Conservation (phyloP, 257 asterid genomes). For the Eustoma russellianum region DNA sequence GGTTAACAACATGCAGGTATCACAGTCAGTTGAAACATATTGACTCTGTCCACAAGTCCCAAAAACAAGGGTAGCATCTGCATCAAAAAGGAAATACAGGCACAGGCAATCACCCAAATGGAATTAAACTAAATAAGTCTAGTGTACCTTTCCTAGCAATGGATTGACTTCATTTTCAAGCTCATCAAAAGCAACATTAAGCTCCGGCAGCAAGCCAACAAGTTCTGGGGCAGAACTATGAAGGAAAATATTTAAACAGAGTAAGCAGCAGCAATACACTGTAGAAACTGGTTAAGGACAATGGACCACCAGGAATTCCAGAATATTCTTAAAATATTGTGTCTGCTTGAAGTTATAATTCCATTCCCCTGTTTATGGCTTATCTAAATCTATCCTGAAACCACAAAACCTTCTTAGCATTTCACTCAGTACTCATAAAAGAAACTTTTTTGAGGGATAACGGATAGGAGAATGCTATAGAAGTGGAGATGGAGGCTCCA, state of each 20-base stretch:
- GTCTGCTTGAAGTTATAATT: too few relatives aligned
- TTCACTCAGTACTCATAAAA: too few relatives aligned
- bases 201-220: slow-evolving; percentile 79
- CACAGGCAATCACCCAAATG: not conserved
- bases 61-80: too few relatives aligned
- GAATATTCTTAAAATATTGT: not conserved
- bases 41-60: too few relatives aligned
- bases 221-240: slow-evolving; percentile 92
- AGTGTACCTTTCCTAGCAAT: slow-evolving; percentile 65
- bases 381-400: too few relatives aligned
- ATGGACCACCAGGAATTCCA: not conserved
- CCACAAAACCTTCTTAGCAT: too few relatives aligned
- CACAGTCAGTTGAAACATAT: not conserved
- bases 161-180: slow-evolving; percentile 84
- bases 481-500: too few relatives aligned
- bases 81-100: not conserved
- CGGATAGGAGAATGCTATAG: too few relatives aligned
- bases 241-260: slow-evolving; percentile 14
- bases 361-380: too few relatives aligned
- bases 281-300: not conserved
- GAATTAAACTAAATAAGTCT: too few relatives aligned
- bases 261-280: not conserved
- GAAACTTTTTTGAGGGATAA: too few relatives aligned
- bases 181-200: slow-evolving; percentile 57
- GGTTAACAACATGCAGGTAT: not conserved